Conservation (phyloP, 352 stramenopile species). For the Phytophthora pinifolia region DNA sequence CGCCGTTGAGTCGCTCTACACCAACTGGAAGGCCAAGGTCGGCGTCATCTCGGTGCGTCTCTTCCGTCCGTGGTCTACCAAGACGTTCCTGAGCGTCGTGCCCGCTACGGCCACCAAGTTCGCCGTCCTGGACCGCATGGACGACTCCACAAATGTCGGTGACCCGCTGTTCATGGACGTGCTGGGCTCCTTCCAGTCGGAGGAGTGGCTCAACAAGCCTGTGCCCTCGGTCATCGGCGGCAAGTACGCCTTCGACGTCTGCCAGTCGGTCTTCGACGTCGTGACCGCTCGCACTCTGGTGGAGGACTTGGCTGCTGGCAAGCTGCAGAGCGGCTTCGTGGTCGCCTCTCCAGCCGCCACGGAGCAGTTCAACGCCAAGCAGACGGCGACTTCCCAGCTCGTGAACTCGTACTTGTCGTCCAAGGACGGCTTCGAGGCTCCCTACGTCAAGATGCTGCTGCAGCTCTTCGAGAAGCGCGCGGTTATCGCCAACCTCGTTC, state of each 20-base stretch:
- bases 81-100: slow-evolving; percentile 75
- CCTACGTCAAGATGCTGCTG: slow-evolving; percentile 81
- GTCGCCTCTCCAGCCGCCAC: slow-evolving; percentile 37
- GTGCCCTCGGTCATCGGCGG: slow-evolving; percentile 75
- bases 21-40: slow-evolving; percentile 83
- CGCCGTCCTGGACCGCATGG: slow-evolving; percentile 91
- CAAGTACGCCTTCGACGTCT: slow-evolving; percentile 73
- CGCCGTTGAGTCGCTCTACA: slow-evolving; percentile 83
- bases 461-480: slow-evolving; percentile 73
- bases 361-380: slow-evolving; percentile 31
- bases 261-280: slow-evolving; percentile 81
- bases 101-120: slow-evolving; percentile 77
- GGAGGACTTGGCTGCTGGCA: slow-evolving; percentile 58
- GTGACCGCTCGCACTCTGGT: slow-evolving; percentile 77
- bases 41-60: slow-evolving; percentile 90
- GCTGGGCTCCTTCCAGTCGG: slow-evolving; percentile 87
- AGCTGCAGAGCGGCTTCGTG: slow-evolving; percentile 73
- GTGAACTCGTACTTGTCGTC: slow-evolving; percentile 58
- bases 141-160: slow-evolving; percentile 83
- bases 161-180: slow-evolving; percentile 93
- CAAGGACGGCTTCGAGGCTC: slow-evolving; percentile 61
- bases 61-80: slow-evolving; percentile 89
- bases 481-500: slow-evolving; percentile 73
- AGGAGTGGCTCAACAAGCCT: slow-evolving; percentile 59
- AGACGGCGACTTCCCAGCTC: slow-evolving; percentile 37